A percentile compares a stretch with the other conserved stretches of the same genome.
Conservation (phyloP, 768 basidiomycete species). For the Termitomyces sp. region DNA sequence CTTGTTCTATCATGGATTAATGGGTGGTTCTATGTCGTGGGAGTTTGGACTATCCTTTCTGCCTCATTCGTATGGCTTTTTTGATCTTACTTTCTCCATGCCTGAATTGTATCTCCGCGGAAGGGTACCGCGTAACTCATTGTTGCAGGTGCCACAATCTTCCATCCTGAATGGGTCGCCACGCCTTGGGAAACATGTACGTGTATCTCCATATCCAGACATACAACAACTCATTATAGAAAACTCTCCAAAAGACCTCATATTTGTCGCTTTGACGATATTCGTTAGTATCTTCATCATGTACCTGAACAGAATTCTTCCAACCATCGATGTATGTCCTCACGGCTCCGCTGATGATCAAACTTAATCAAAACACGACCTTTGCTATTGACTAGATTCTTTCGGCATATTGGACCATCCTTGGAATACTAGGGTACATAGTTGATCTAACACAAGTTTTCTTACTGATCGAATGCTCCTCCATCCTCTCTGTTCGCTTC, state of each 20-base stretch:
- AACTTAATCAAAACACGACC: too few species aligned
- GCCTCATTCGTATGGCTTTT: conserved; percentile 50
- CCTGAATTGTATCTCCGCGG: background rate
- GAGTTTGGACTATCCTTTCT: conserved; percentile 65
- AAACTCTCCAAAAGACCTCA: conserved; percentile 36
- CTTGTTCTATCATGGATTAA: conserved; percentile 61
- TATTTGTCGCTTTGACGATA: conserved; percentile 52
- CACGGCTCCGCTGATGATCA: too few species aligned
- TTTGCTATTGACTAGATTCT: conserved; percentile 34
- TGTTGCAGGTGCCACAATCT: conserved; percentile 57
- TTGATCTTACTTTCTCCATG: background rate
- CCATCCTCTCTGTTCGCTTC: background rate
- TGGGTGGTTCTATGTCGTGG: conserved; percentile 69
- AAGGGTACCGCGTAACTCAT: conserved; percentile 43
- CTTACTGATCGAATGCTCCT: background rate
- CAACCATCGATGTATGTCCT: conserved; percentile 40
- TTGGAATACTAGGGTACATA: conserved; percentile 52
- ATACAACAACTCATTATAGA: background rate
- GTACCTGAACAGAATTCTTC: conserved; percentile 51
- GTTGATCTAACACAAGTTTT: background rate
- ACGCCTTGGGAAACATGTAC: too few species aligned
- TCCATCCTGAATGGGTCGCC: conserved; percentile 53
- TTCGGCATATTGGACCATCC: conserved; percentile 60
- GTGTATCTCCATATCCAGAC: conserved; percentile 6
- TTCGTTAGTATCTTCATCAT: conserved; percentile 49